Evolutionary conservation across 176 grass and related monocot genomes (phyloP).

Genomic region (Carex pumila): DNA sequence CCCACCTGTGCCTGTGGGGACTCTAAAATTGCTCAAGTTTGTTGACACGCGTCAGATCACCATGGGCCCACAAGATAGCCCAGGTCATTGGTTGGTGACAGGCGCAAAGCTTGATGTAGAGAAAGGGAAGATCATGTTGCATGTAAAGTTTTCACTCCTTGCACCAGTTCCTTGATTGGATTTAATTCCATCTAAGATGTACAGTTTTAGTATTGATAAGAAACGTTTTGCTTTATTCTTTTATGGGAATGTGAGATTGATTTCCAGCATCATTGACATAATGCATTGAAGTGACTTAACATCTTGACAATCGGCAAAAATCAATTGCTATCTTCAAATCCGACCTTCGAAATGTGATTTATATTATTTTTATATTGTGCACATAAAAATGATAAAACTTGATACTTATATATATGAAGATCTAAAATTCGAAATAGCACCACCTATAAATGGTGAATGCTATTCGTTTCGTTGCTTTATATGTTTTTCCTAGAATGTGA

Average conservation of each 20-base stretch:
- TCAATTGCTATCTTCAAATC: too few relatives aligned
- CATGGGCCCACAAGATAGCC: slow-evolving; percentile 65
- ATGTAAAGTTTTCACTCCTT: slow-evolving; percentile 84
- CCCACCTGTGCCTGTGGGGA: slow-evolving; percentile 52
- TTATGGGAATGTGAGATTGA: not conserved
- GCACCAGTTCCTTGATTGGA: slow-evolving; percentile 36
- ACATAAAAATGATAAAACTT: too few relatives aligned
- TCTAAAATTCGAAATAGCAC: too few relatives aligned
- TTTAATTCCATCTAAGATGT: not conserved
- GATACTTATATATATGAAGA: too few relatives aligned
- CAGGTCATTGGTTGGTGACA: slow-evolving; percentile 85
- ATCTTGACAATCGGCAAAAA: too few relatives aligned
- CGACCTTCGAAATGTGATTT: too few relatives aligned
- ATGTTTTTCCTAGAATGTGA: too few relatives aligned
- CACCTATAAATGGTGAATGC: too few relatives aligned
- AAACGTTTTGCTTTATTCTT: not conserved
- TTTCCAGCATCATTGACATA: not conserved
- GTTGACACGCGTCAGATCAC: slow-evolving; percentile 64
- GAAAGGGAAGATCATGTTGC: slow-evolving; percentile 74
- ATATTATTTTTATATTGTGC: too few relatives aligned
- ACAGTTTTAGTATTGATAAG: slow-evolving; percentile 4
- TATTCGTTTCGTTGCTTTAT: too few relatives aligned
- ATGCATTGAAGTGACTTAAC: not conserved
- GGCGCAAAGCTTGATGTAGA: slow-evolving; percentile 70
- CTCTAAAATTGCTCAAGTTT: slow-evolving; percentile 64